Base-by-base conservation (phyloP, 176 grass and related monocot genomes). In the Dendrocalamus sinicus region DNA sequence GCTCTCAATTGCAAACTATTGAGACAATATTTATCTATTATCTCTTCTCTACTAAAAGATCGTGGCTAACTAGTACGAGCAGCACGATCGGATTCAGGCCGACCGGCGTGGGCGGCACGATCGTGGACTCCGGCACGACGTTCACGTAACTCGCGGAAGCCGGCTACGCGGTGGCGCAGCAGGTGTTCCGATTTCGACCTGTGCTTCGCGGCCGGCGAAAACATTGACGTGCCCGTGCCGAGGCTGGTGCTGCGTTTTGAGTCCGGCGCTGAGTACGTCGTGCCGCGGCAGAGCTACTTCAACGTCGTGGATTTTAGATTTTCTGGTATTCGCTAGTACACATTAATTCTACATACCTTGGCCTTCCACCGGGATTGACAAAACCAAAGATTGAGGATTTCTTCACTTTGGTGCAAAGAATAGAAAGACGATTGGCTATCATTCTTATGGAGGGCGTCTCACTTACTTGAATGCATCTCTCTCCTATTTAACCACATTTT, bases 51-150 rank as follows among this genome's bases (percentile, higher is more conserved):
- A 35, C 32, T 35, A 35, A 35, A 35, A 35, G 32, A 35, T 35
- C 32, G 32, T 35, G 32, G 32, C 32, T 35, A 35, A 35, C 32
- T 35, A 35, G 32, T 35, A 72, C 81, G 35, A 24, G 73, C 44
- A 12, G 9, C 13, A 85, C 89, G 44, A 89, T 92, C 57, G 87
- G 79, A 12, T 45, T 90, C 67, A 80, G 70, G 70, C 16, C 20
- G 2, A 3, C 78, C 23, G 90, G 90, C 52, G 51, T 28, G 0
- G 90, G 90, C 67, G 90, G 90, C 2, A 32, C 77, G 60, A 92
- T 95, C 73, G 78, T 95, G 15, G 93, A 95, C 78, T 90, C 93
- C 16, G 93, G 88, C 35, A 87, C 82, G 2, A 90, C 88, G 16
- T 35, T 92, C 64, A 90, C 93, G 12, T 84, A 76, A 47, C 70